Conservation (phyloP, 2,329 filamentous ascomycete species). For the Monosporascus sp. region DNA sequence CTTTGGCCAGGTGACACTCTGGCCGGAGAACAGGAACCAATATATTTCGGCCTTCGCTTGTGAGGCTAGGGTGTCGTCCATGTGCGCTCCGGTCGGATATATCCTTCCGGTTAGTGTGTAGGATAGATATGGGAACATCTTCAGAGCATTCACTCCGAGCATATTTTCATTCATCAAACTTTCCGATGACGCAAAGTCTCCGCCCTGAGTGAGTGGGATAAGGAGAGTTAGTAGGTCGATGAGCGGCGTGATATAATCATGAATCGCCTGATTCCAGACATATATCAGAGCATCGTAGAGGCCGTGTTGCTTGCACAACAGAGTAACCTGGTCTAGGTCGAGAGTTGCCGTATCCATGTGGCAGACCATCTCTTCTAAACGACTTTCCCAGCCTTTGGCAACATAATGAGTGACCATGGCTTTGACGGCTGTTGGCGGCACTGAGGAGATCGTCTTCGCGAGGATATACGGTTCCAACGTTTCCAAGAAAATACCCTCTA, state of each 20-base stretch:
- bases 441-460: conserved; percentile 64
- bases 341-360: conserved; percentile 85
- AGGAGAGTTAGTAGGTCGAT: conserved; percentile 75
- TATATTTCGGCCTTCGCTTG: conserved; percentile 86
- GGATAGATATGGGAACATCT: conserved; percentile 91
- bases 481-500: conserved; percentile 76
- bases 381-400: conserved; percentile 65
- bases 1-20: conserved; percentile 69
- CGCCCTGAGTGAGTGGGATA: conserved; percentile 52
- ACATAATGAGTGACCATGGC: conserved; percentile 79
- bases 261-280: conserved; percentile 88
- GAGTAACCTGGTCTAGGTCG: conserved; percentile 89
- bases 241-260: conserved; percentile 86
- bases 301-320: conserved; percentile 83
- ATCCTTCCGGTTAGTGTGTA: conserved; percentile 83
- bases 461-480: conserved; percentile 85
- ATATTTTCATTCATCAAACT: conserved; percentile 56
- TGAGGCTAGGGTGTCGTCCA: conserved; percentile 67
- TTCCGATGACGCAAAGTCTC: conserved; percentile 46
- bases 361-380: conserved; percentile 90
- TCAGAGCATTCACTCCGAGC: conserved; percentile 69
- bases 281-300: conserved; percentile 95
- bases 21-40: conserved; percentile 87
- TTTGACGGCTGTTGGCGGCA: conserved; percentile 84
- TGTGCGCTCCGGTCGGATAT: conserved; percentile 79